Base-by-base conservation (phyloP, 352 stramenopile genomes). In the Phytophthora vignae region DNA sequence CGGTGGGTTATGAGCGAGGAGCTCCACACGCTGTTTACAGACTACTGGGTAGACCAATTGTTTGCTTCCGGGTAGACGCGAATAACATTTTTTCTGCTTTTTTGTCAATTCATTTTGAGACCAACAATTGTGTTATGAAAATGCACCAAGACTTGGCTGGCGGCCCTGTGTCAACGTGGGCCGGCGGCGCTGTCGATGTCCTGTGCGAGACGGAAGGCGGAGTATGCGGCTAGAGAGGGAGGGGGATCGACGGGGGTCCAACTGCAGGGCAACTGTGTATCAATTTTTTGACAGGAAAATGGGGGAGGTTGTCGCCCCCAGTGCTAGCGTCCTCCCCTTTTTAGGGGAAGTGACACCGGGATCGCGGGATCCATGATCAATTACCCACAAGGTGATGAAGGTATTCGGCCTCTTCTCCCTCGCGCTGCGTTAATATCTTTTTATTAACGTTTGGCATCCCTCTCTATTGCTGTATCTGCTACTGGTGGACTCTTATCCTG, bases 301-400 rank as follows among this genome's bases (percentile, higher is more conserved):
- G 44, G 49, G 56, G 64, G 64, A 52, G 40, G 38, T 77, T 49
- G 55, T 67, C 56, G n/a, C 44, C 62, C 40, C 55, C 55, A 77
- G 74, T 88, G 69, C 84, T 90, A 90, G 84, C 84, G 82, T 81
- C 84, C 78, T 77, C 29, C 46, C 54, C 29, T 57, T 40, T 42
- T 25, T 15, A 42, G 59, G 55, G 46, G 59, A 63, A 68, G 71
- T 65, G 83, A 85, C 85, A 89, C 83, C 83, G 85, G 83, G 85
- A 86, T 93, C 83, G 44, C 76, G 85, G 85, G 85, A 93, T 86
- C 82, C 83, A 90, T 90, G 85, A 93, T 92, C 81, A 78, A 57
- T 78, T 79, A 77, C 62, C 77, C 73, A 80, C 69, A 89, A 90
- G 84, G 83, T 84, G 83, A 83, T 73, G 83, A 92, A 90, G 83